Evolutionary conservation across 2,329 filamentous ascomycete species (phyloP), one percentile per base, ranked within the genome.

Genomic region (Cylindrodendrum hubeiense): DNA sequence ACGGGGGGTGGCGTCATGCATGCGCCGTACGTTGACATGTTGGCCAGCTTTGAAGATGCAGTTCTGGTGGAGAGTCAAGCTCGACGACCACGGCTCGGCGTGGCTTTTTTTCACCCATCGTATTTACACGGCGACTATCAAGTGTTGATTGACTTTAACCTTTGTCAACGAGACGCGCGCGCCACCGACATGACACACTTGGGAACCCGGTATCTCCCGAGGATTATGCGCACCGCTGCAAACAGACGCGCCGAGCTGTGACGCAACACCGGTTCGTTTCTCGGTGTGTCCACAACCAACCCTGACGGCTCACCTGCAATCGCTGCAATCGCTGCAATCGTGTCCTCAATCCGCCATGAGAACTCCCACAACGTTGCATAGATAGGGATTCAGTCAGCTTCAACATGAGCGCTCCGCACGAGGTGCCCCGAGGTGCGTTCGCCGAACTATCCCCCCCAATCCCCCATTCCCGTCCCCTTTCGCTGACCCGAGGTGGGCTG

Each of bases 341-440:
- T 73, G 73, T 72, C 73, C 65, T 75, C 56, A 33, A 21, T 71
- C 50, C 70, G 65, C 62, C 55, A 75, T 75, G 73, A 71, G 49
- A 74, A 50, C 63, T 57, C 21, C 66, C 33, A 58, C 51, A 66
- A 67, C 66, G 57, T 53, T 50, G 51, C 54, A 65, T 65, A 67
- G 47, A 67, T 67, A 73, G 70, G 60, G 63, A 68, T 52, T 12
- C 12, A 50, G 56, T 50, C 41, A 61, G 52, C 61, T 59, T 50
- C 34, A 66, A 50, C 21, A 75, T 75, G 73, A 72, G 60, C 60
- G 44, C 50, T 46, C 61, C 55, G 61, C 57, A 33, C 50, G 61
- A 72, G 54, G 57, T 59, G 33, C 71, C 68, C 15, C 57, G 67
- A 71, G 73, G 73, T 75, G 66, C 46, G 63, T 8, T 34, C 24